These are phyloP conservation scores for Beauveria caledonica DNA, from an alignment of 2,329 filamentous ascomycete genomes.

Conservation along the genomic window DNA sequence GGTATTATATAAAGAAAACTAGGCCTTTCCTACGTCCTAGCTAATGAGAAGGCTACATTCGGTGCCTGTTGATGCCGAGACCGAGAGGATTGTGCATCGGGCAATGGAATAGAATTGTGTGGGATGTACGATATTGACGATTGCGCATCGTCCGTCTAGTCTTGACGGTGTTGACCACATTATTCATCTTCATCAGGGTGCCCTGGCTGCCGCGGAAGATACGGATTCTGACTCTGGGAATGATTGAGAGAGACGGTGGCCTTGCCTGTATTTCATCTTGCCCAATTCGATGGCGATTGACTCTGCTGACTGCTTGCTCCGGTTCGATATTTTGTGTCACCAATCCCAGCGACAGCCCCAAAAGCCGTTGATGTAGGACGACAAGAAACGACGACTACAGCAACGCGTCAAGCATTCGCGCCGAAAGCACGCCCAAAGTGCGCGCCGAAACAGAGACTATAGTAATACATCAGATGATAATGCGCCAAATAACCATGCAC, in stretches of 20 bases:
- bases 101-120: neutral
- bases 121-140: neutral
- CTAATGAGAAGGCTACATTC: too few species aligned
- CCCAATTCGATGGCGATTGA: too few species aligned
- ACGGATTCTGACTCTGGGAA: neutral
- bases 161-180: neutral
- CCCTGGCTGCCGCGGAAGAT: neutral
- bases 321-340: neutral
- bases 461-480: too few species aligned
- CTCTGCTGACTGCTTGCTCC: too few species aligned
- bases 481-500: too few species aligned
- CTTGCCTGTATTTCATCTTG: too few species aligned
- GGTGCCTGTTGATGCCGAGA: neutral
- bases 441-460: too few species aligned
- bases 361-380: neutral
- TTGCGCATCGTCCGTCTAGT: neutral
- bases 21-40: too few species aligned
- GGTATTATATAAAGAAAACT: too few species aligned
- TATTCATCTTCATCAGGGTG: constrained; percentile 2
- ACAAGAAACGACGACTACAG: neutral
- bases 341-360: neutral
- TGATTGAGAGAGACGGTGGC: too few species aligned
- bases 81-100: neutral
- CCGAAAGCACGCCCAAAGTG: too few species aligned
- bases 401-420: neutral